Evolutionary conservation across 2,329 filamentous ascomycete genomes (phyloP), one percentile per base, ranked within the genome.

Genomic region (Xylariales sp.): DNA sequence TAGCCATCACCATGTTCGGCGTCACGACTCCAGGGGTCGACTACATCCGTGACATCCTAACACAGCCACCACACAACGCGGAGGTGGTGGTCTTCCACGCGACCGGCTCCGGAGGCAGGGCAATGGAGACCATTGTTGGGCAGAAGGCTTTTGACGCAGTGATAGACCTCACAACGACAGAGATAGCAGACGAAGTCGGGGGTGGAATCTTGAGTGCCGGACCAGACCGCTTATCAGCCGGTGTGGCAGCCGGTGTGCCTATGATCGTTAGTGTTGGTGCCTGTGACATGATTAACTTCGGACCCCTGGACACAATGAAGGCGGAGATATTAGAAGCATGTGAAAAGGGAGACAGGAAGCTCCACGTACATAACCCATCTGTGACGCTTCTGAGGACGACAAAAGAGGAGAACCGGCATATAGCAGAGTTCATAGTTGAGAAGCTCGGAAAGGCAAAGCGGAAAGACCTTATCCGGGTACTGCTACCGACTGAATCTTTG

Each of bases 1-100:
- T 87, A 5, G 83, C 73, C 0, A 73, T 86, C 18, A 85, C 82
- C 2, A 87, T 87, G 83, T 87, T 86, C 53, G 83, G 84, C 2
- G 82, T 87, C 5, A 88, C 84, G 0, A 87, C 82, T 0, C 80
- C 82, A 0, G 76, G 74, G 9, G 82, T 81, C 0, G 74, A 81
- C 34, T 60, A 57, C 1, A 73, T 82, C 2, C 69, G 79, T 0
- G 50, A 58, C 2, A 59, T 73, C 33, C 65, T 86, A 1, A 67
- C 40, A 16, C 14, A 76, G 38, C 46, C 57, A 2, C 58, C 61
- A 3, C 60, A 68, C 40, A 54, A 55, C 2, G 68, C 76, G 37
- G 82, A 86, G 49, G 69, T 74, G 2, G 82, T 78, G 48, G 68
- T 86, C 2, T 87, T 87, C 53, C 82, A 86, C 51, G 82, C 82